These are phyloP conservation scores for Xylariomycetidae sp. DNA, from an alignment of 2,329 filamentous ascomycete genomes.

Conservation along the genomic window DNA sequence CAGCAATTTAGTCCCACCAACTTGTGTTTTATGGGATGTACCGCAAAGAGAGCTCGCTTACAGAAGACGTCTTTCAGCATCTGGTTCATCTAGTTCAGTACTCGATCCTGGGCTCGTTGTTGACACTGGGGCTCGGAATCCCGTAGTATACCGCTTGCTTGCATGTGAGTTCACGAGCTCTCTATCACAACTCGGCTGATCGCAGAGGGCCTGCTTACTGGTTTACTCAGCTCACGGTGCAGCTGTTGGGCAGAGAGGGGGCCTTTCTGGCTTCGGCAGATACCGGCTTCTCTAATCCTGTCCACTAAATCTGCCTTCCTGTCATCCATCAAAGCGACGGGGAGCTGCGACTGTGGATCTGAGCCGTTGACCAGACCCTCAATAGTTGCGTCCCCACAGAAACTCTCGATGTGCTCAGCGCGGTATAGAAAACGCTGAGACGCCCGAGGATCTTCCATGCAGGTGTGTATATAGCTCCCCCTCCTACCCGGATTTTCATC, in stretches of 20 bases:
- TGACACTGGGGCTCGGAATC: not conserved
- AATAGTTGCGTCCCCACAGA: conserved; percentile 3
- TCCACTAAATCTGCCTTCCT: conserved; percentile 3
- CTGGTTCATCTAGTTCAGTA: conserved; percentile 1
- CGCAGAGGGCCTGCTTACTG: conserved; percentile 4
- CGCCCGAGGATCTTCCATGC: conserved; percentile 5
- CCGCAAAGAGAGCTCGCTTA: not conserved
- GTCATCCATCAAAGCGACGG: conserved; percentile 7
- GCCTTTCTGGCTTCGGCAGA: conserved; percentile 4
- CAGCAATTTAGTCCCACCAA: not conserved
- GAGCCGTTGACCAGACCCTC: conserved; percentile 1
- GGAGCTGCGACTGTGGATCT: not conserved
- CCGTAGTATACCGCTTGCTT: conserved; percentile 3
- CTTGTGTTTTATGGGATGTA: not conserved
- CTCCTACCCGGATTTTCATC: conserved; percentile 1
- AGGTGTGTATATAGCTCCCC: conserved; percentile 1
- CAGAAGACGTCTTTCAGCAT: conserved; percentile 8
- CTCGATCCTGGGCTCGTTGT: not conserved
- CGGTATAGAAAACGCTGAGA: conserved; percentile 6
- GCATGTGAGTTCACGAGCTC: not conserved
- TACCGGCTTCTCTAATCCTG: conserved; percentile 2
- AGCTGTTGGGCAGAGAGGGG: conserved; percentile 4
- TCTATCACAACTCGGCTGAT: not conserved
- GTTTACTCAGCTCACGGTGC: conserved; percentile 3
- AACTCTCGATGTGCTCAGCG: conserved; percentile 5